A percentile compares a stretch with the other conserved stretches of the same genome.
phyloP scores from a whole-genome alignment of 1,284 basidiomycete genomes.

The Ceratobasidium sp. region DNA sequence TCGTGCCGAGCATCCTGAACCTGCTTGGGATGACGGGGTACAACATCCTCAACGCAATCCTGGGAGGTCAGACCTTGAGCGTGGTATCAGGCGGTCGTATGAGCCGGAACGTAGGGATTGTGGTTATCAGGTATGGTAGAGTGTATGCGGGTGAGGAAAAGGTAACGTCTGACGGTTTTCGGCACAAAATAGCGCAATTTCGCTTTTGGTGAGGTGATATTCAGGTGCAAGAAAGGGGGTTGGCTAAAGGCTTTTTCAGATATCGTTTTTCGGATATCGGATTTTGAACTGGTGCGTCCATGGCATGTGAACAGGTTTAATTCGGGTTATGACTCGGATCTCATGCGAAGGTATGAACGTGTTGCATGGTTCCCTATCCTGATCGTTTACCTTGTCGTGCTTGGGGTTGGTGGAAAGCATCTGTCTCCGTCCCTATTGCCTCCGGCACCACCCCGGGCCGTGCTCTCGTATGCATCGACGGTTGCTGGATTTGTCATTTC shows the following conservation, averaged over 20 bases:
- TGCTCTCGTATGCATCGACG: slow-evolving; percentile 70
- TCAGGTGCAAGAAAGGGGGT: background rate
- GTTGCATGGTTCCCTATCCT: slow-evolving; percentile 80
- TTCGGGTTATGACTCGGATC: background rate
- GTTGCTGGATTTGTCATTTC: slow-evolving; percentile 78
- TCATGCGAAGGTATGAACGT: slow-evolving; percentile 67
- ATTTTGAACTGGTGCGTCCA: slow-evolving; percentile 58
- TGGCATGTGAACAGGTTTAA: background rate
- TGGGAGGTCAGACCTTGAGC: slow-evolving; percentile 78
- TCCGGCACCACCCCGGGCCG: slow-evolving; percentile 61
- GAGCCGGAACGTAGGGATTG: slow-evolving; percentile 76
- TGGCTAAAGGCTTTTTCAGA: background rate
- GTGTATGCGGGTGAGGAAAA: slow-evolving; percentile 48
- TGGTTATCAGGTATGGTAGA: slow-evolving; percentile 63
- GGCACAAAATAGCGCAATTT: slow-evolving; percentile 2
- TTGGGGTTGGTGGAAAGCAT: slow-evolving; percentile 75
- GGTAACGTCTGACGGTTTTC: too few species aligned
- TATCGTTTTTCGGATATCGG: slow-evolving; percentile 62
- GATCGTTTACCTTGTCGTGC: slow-evolving; percentile 74
- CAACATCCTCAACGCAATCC: slow-evolving; percentile 76
- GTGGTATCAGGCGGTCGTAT: slow-evolving; percentile 66
- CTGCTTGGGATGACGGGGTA: slow-evolving; percentile 66
- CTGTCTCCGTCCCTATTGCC: slow-evolving; percentile 50
- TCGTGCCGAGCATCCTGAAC: slow-evolving; percentile 31
- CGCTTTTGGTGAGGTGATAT: background rate